Conservation (phyloP, 129 eudicot genomes). For the Sambucus nigra region DNA sequence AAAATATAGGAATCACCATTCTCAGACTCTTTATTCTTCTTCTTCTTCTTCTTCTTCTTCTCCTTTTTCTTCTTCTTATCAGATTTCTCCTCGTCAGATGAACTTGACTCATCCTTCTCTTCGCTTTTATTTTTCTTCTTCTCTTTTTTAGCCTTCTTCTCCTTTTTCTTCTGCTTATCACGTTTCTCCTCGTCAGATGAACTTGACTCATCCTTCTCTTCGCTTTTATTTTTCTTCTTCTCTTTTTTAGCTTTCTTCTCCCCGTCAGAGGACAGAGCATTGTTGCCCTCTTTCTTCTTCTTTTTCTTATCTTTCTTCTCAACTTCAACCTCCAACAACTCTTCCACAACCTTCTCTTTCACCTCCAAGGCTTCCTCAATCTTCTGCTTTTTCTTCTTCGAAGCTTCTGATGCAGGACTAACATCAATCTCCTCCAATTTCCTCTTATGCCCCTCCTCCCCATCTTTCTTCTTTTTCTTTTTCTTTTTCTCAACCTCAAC, state of each 20-base stretch:
- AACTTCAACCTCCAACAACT: conserved; percentile 5
- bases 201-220: conserved; percentile 22
- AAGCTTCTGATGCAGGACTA: conserved; percentile 11
- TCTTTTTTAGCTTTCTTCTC: conserved; percentile 30
- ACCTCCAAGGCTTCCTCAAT: conserved; percentile 20
- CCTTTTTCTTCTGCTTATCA: conserved; percentile 40
- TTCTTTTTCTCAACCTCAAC: conserved; percentile 36
- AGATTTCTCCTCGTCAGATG: conserved; percentile 39
- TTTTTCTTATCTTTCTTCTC: conserved; percentile 30
- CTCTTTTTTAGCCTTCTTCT: conserved; percentile 36
- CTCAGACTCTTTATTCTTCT: conserved; percentile 42
- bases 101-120: conserved; percentile 20
- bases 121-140: conserved; percentile 43
- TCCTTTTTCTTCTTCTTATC: conserved; percentile 45
- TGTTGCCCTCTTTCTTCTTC: conserved; percentile 19
- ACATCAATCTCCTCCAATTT: conserved; percentile 31
- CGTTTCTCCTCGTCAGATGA: conserved; percentile 38
- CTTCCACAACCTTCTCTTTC: conserved; percentile 20
- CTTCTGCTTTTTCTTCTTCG: conserved; percentile 23
- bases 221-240: conserved; percentile 39
- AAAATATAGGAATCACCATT: conserved; percentile 19
- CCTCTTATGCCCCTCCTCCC: conserved; percentile 32
- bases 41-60: conserved; percentile 37
- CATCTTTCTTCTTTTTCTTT: conserved; percentile 42
- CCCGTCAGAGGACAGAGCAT: conserved; percentile 14